Base-by-base conservation (phyloP, 148 eudicot genomes). In the Rhododendron ferrugineum region DNA sequence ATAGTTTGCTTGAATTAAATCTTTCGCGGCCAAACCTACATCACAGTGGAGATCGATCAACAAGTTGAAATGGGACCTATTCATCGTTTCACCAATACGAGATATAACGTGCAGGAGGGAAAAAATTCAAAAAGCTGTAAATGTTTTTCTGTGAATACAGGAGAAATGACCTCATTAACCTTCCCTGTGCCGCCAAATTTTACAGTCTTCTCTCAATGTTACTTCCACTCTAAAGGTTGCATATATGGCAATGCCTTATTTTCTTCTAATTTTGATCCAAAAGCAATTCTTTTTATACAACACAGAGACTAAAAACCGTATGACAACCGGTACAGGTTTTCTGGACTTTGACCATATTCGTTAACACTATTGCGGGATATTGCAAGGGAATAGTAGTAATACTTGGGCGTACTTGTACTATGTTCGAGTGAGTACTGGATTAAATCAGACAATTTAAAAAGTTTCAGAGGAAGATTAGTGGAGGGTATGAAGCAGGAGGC, bases 1-100 rank as follows among this genome's bases (percentile, higher is more conserved):
- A 92, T 92, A 28, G 70, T 80, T 86, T 18, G 30, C 54, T 46
- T 44, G 34, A 22, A 44, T 23, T 46, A 34, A 23, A 44, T 40
- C 34, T 78, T n/a, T 23, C 34, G 26, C 34, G 13, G 80, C 54
- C 34, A 79, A 20, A 11, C 82, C 82, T 79, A 16, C 36, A 79
- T 26, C 82, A 49, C 6, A 49, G 34, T 49, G 26, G n/a, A 79
- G 42, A 79, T 50, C 13, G 42, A 79, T 50, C 13, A 79, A n/a
- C 11, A 1, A 28, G 28, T 32, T 52, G 9, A 16, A 30, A 79
- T 47, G 36, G 9, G 4, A 79, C 6, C 40, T n/a, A 0, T 50
- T 79, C 64, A 28, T 79, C n/a, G 32, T 32, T 52, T 79, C 42
- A 15, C 18, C 5, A 79, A 50, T 44, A 8, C 13, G 28, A 78